Evolutionary conservation across 2,329 filamentous ascomycete genomes (phyloP).

Genomic region (Colletotrichum echinochloae): DNA sequence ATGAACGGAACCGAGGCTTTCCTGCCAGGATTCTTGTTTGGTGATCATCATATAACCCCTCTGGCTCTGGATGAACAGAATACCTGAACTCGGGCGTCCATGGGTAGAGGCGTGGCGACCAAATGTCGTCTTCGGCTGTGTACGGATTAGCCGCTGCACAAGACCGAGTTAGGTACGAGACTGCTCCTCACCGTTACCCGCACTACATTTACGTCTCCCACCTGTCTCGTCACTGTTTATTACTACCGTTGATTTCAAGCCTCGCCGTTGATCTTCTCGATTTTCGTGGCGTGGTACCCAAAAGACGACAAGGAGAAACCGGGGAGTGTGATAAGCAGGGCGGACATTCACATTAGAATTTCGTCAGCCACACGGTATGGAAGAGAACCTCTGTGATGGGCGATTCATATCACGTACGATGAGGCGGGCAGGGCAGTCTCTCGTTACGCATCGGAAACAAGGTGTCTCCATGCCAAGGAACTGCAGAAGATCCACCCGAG

Average conservation of each 20-base stretch:
- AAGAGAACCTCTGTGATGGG: neutral
- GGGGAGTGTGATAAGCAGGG: neutral
- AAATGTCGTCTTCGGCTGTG: neutral
- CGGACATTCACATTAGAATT: no score
- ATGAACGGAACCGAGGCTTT: neutral
- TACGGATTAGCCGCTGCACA: neutral
- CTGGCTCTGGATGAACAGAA: neutral
- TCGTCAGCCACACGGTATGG: neutral
- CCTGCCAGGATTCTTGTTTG: neutral
- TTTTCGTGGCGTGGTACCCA: neutral
- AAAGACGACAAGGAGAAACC: neutral
- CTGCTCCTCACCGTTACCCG: neutral
- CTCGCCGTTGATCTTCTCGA: neutral
- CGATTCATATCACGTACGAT: neutral
- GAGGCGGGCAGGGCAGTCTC: neutral
- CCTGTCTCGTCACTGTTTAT: neutral
- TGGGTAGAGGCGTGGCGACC: neutral
- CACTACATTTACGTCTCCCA: neutral
- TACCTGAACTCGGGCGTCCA: neutral
- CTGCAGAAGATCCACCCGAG: neutral
- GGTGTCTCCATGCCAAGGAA: slow-evolving; percentile 6
- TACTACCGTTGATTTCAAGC: no score
- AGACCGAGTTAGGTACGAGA: neutral
- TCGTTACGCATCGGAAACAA: neutral
- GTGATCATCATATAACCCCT: neutral